phyloP scores from a whole-genome alignment of 306 rosid species.

The Lathyrus sativus region DNA sequence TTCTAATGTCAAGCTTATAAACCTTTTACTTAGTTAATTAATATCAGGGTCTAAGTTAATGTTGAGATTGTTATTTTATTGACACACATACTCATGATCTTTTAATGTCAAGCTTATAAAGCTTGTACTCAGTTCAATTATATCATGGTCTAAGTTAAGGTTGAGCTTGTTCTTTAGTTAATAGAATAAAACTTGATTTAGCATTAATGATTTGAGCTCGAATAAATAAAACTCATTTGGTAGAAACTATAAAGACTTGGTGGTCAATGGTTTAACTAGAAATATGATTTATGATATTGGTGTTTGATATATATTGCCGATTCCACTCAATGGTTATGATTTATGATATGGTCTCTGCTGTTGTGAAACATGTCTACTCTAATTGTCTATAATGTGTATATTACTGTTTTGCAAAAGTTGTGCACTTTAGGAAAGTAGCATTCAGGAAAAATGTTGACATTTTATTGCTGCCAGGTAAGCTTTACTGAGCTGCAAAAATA shows the following conservation, averaged over 20 bases:
- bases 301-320: too few relatives aligned
- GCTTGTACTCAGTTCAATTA: not conserved
- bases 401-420: constrained; percentile 1
- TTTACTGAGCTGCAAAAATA: constrained; percentile 53
- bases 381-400: not conserved
- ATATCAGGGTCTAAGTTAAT: too few relatives aligned
- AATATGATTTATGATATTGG: too few relatives aligned
- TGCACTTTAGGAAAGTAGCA: not conserved
- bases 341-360: not conserved
- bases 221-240: not conserved
- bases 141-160: not conserved
- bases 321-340: too few relatives aligned
- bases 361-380: not conserved
- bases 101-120: not conserved
- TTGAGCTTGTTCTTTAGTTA: not conserved
- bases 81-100: not conserved
- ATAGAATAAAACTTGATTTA: not conserved
- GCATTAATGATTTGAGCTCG: not conserved
- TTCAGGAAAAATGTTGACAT: constrained; percentile 12
- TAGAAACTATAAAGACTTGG: too few relatives aligned
- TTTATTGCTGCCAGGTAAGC: constrained; percentile 53
- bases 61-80: not conserved
- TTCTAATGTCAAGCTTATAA: too few relatives aligned
- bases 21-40: too few relatives aligned
- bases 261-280: too few relatives aligned